Conservation (phyloP, 306 rosid species). For the Quercus mongolica region DNA sequence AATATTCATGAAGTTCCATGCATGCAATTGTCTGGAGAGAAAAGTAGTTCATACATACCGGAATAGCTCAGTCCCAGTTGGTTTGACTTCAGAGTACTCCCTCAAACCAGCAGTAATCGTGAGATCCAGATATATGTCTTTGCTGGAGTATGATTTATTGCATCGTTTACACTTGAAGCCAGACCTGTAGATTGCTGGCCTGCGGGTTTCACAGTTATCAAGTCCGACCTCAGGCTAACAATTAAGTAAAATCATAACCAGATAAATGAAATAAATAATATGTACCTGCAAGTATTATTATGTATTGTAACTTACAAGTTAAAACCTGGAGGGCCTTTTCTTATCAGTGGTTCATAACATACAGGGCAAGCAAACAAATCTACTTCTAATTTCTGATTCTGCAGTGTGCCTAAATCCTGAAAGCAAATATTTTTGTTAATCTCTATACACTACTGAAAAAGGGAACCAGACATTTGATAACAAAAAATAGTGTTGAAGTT, state of each 20-base stretch:
- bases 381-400: slow-evolving; percentile 33
- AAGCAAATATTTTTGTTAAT: slow-evolving; percentile 8
- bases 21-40: neutral
- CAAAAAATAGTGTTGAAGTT: neutral
- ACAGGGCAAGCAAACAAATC: slow-evolving; percentile 80
- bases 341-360: slow-evolving; percentile 79
- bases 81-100: slow-evolving; percentile 71
- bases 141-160: slow-evolving; percentile 79
- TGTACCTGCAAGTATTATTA: neutral
- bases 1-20: neutral
- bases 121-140: slow-evolving; percentile 71
- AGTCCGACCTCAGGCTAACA: slow-evolving; percentile 4
- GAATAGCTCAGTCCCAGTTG: slow-evolving; percentile 67
- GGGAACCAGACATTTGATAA: neutral
- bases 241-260: neutral
- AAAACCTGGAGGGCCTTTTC: slow-evolving; percentile 84
- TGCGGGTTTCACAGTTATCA: slow-evolving; percentile 26
- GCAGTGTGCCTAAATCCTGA: slow-evolving; percentile 42
- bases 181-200: slow-evolving; percentile 86
- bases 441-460: neutral
- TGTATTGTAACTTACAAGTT: slow-evolving; percentile 61
- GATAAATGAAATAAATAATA: neutral
- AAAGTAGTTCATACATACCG: slow-evolving; percentile 33
- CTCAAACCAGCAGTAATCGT: slow-evolving; percentile 71
- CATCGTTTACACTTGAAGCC: slow-evolving; percentile 84